Percentiles rank a stretch among this genome's conserved stretches.
phyloP scores from a whole-genome alignment of 2,329 filamentous ascomycete species.

The Neonectria faginata region DNA sequence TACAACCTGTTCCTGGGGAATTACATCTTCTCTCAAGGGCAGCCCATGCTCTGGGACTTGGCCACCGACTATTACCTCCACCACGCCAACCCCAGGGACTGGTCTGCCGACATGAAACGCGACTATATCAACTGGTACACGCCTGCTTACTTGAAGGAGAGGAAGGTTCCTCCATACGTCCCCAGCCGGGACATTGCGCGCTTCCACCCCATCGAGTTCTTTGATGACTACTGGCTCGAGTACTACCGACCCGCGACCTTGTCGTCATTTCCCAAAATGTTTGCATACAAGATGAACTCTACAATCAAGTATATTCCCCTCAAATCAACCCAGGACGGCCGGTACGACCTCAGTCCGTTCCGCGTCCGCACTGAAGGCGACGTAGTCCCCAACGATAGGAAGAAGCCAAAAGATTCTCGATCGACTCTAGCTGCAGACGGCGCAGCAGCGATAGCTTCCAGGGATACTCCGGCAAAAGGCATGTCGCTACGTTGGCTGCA shows the following conservation, averaged over 20 bases:
- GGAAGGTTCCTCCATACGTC: conserved; percentile 63
- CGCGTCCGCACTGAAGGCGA: conserved; percentile 77
- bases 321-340: conserved; percentile 76
- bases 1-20: conserved; percentile 98
- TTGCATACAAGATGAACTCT: conserved; percentile 91
- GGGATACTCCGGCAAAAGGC: conserved; percentile 55
- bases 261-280: conserved; percentile 92
- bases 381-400: conserved; percentile 70
- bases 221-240: conserved; percentile 97
- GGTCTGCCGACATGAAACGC: conserved; percentile 70
- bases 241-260: conserved; percentile 92
- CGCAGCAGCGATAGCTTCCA: conserved; percentile 54
- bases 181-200: conserved; percentile 52
- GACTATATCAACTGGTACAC: conserved; percentile 94
- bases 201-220: conserved; percentile 66
- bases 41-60: conserved; percentile 97
- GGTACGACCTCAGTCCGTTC: conserved; percentile 90
- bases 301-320: conserved; percentile 86
- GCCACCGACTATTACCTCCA: conserved; percentile 96
- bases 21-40: conserved; percentile 86
- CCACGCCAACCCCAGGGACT: conserved; percentile 83
- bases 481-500: conserved; percentile 74
- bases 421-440: conserved; percentile 52
- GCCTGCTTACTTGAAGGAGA: conserved; percentile 74
- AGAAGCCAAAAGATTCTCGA: conserved; percentile 66